Evolutionary conservation across 1,284 basidiomycete genomes (phyloP), one percentile per base, ranked within the genome.

Genomic region (Pyrrhoderma noxium): DNA sequence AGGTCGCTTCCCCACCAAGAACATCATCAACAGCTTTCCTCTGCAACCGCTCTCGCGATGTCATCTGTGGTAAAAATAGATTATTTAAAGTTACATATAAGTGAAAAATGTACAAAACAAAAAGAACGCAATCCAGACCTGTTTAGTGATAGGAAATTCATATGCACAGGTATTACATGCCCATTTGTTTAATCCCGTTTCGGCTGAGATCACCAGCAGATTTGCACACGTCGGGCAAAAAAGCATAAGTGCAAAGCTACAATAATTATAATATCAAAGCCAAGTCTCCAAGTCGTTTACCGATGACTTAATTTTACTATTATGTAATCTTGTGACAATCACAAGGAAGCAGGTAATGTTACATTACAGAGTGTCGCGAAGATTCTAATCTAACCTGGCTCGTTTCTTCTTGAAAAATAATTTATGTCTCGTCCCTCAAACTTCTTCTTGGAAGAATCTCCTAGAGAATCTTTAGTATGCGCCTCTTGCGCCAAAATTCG

Each of bases 181-280:
- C 90, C 92, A 97, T 72, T 91, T 91, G 69, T 90, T 93, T 67
- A 73, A 79, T 2, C 79, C 85, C 3, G 76, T 83, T 59, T 83
- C 84, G 3, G 77, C 70, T 8, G 82, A 85, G 47, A 97, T 89
- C 48, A 92, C 81, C 14, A 98, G 80, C 53, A 93, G 76, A 67
- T 98, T 98, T 43, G 91, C 83, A 65, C 95, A 99, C 51, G 88
- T 93, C 35, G 94, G 94, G 64, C 95, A 98, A 74, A 96, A 96
- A 23, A 95, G 75, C 92, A 93, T 92, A 18, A 31, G n/a, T 22
- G 19, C 14, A 37, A 45, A 31, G 21, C 18, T 13, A 27, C 3
- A 31, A 4, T 2, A 35, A 46, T 9, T 4, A 34, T 18, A 11
- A 8, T 25, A 11, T 14, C 18, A 13, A 7, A 9, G 8, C 25